Evolutionary conservation across 2,329 filamentous ascomycete species (phyloP).

Genomic region (Aschersonia sp.): DNA sequence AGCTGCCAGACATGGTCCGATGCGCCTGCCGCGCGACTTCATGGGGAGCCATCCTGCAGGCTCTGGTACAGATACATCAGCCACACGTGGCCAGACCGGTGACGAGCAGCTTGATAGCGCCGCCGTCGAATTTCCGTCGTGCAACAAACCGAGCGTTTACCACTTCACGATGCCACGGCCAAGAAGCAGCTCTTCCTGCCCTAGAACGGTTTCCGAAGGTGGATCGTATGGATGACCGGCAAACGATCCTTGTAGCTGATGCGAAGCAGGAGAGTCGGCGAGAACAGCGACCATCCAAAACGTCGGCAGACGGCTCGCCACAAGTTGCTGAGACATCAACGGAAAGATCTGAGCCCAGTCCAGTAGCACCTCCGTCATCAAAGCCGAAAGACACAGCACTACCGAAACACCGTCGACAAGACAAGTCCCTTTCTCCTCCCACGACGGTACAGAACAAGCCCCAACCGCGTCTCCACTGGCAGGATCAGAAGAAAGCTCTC

Average conservation of each 20-base stretch:
- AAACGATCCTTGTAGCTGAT: no score
- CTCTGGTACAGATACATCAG: neutral
- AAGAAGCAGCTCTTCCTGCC: neutral
- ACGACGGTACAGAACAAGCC: neutral
- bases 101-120: neutral
- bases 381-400: neutral
- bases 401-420: neutral
- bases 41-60: neutral
- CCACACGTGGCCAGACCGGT: neutral
- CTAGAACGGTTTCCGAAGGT: neutral
- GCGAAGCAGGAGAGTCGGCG: no score
- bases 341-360: no score
- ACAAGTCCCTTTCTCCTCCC: neutral
- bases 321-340: no score
- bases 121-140: neutral
- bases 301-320: no score
- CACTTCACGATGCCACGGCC: neutral
- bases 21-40: neutral
- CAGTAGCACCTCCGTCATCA: no score
- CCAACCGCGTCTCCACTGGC: slow-evolving; percentile 42
- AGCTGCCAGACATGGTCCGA: neutral
- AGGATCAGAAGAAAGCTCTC: slow-evolving; percentile 59
- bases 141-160: neutral
- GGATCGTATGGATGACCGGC: no score
- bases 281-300: no score